Base-by-base conservation (phyloP, 2,329 filamentous ascomycete genomes). In the Rutstroemia sp. region DNA sequence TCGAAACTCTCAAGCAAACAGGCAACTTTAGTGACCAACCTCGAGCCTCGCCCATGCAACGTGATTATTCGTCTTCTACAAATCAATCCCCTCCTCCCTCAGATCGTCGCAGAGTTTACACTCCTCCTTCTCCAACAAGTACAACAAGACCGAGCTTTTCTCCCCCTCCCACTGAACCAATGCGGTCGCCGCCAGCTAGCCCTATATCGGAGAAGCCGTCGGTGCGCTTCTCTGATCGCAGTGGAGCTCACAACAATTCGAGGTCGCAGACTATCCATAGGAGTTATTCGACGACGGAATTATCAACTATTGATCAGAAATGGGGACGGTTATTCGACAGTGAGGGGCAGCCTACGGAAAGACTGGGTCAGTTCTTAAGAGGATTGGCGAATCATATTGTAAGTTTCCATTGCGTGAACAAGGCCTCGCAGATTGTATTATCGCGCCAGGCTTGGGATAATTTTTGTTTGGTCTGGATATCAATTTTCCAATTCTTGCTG, bases 271-370 rank as follows among this genome's bases (percentile, higher is more conserved):
- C 48, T 39, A 48, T 38, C 23, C 54, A 46, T 10, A 57, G 65
- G 21, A 65, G 63, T 58, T 67, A 58, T 48, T 68, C 67, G 7
- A 64, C 56, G 1, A 65, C 72, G 34, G 80, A 83, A 58, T 68
- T 78, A 59, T 84, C 80, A 1, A 79, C 80, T 1, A 70, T 87
- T 27, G 88, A 92, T 68, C 81, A 80, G 67, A 84, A 85, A 67
- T 95, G 90, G 90, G 87, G 88, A 5, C 76, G 76, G 9, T 70
- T 95, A 2, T 95, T 95, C 67, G 83, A 87, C 48, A 73, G 76
- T 2, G 76, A 83, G 27, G 87, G 85, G 0, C 77, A 79, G 56
- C 82, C 88, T 1, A 92, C 89, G 0, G 71, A 76, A 48, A 78
- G 88, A 51, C 76, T 92, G 16, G 80, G 81, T 0, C 81, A 91